Percentiles rank a stretch among this genome's conserved stretches.
Evolutionary conservation across 1,139 yeast genomes (phyloP).

Genomic region (Scheffersomyces stambukii): DNA sequence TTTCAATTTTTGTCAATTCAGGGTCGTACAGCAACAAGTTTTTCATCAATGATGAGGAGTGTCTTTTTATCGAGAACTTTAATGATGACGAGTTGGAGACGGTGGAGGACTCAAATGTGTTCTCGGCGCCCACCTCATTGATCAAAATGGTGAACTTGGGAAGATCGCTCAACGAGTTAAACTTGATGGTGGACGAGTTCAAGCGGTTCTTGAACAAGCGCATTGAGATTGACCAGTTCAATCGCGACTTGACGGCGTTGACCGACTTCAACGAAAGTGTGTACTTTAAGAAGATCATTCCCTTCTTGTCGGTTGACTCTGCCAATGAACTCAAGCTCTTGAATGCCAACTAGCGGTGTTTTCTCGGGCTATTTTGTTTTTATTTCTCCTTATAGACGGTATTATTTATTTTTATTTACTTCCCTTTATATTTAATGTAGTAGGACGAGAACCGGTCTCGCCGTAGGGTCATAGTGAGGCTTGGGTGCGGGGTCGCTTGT

Average conservation of each 20-base stretch:
- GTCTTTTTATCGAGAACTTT: background rate
- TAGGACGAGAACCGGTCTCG: no score
- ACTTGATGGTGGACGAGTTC: conserved; percentile 50
- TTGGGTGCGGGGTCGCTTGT: background rate
- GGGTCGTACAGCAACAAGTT: conserved; percentile 25
- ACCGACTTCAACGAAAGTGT: conserved; percentile 23
- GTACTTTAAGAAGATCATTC: conserved; percentile 37
- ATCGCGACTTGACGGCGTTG: conserved; percentile 10
- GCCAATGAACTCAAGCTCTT: conserved; percentile 34
- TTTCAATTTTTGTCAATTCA: conserved; percentile 31
- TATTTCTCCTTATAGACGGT: background rate
- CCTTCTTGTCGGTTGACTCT: conserved; percentile 39
- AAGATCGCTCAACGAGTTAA: conserved; percentile 66
- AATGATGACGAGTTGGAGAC: conserved; percentile 23
- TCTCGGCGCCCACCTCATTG: no score
- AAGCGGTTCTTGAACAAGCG: conserved; percentile 47
- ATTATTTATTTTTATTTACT: conserved; percentile 1
- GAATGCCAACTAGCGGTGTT: conserved; percentile 28
- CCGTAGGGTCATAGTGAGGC: background rate
- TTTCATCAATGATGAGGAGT: conserved; percentile 26
- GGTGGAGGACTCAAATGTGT: no score
- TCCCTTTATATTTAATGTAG: no score
- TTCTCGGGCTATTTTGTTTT: background rate
- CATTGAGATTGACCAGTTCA: conserved; percentile 34
- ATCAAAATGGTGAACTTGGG: conserved; percentile 41